Base-by-base conservation (phyloP, 345 rosid species). In the Ceriops tagal region DNA sequence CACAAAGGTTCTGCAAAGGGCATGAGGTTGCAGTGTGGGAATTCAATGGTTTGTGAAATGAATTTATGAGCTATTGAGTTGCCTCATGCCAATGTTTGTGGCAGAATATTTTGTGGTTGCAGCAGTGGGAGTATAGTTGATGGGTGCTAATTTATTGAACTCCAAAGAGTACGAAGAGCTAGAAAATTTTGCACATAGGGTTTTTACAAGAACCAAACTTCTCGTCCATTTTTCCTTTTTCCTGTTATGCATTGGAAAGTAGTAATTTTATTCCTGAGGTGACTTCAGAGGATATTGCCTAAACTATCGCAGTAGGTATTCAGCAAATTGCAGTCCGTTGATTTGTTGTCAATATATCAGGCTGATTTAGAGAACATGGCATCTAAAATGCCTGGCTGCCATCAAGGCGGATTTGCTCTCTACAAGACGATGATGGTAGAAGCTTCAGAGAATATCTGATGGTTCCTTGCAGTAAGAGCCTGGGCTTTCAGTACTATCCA, bases 321-420 rank as follows among this genome's bases (percentile, higher is more conserved):
- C 28, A 22, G 24, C 10, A 21, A 8, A 19, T 13, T 11, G 30
- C 22, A 35, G 64, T 13, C 34, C 5, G 8, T 18, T 32, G 30
- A 10, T 21, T 70, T 61, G 24, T 18, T 61, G 79, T 30, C 66
- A 53, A 53, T 75, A 21, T 66, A 71, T 68, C 88, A 93, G 97
- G 74, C 61, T 62, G 92, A 88, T 55, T 62, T 93, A 67, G 85
- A 87, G 84, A 76, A 67, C 53, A 85, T 88, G 96, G 51, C 86
- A 53, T 71, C 78, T 8, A 84, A 81, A 78, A 91, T 93, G 98
- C 98, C 97, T 1, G 97, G 97, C 56, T 91, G 97, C 83, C 98
- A 93, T 82, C 89, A 78, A 58, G 98, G 97, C 77, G 97, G 97
- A 60, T 82, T 85, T 68, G 88, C 95, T 53, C 95, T 93, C 20